phyloP scores from a whole-genome alignment of 2,329 filamentous ascomycete species.

The Sclerotinia nivalis region DNA sequence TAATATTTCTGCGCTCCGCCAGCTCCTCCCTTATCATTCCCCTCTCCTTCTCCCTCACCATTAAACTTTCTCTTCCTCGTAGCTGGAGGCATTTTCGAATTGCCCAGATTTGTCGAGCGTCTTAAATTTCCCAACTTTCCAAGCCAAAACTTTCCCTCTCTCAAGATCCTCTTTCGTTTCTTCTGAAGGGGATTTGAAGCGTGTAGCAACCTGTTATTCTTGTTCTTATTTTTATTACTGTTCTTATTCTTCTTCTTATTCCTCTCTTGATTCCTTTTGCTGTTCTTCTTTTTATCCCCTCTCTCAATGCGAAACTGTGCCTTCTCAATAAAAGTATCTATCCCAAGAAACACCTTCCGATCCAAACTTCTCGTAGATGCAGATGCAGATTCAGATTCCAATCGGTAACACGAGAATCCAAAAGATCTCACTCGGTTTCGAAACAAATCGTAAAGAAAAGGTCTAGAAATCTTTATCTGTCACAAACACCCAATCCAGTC shows the following conservation, averaged over 20 bases:
- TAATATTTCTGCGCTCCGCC: conserved; percentile 49
- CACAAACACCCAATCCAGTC: neutral
- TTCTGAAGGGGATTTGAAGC: too few species aligned
- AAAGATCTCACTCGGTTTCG: neutral
- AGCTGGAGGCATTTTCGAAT: conserved; percentile 25
- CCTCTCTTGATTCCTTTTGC: neutral
- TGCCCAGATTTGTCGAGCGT: neutral
- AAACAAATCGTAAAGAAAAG: neutral
- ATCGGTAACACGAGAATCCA: neutral
- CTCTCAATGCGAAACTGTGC: neutral
- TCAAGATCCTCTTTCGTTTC: neutral
- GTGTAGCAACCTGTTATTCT: neutral
- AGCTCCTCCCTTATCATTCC: conserved; percentile 13
- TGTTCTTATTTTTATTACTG: neutral
- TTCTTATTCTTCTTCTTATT: neutral
- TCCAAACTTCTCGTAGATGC: neutral
- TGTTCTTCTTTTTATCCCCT: neutral
- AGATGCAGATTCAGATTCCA: neutral
- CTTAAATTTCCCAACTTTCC: neutral
- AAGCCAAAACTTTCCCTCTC: neutral
- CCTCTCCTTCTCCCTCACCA: conserved; percentile 19
- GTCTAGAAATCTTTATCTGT: neutral
- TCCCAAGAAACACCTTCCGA: neutral
- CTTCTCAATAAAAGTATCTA: neutral
- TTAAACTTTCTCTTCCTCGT: conserved; percentile 38